Base-by-base conservation (phyloP, 2,329 filamentous ascomycete genomes). In the Chlorencoelia australis region DNA sequence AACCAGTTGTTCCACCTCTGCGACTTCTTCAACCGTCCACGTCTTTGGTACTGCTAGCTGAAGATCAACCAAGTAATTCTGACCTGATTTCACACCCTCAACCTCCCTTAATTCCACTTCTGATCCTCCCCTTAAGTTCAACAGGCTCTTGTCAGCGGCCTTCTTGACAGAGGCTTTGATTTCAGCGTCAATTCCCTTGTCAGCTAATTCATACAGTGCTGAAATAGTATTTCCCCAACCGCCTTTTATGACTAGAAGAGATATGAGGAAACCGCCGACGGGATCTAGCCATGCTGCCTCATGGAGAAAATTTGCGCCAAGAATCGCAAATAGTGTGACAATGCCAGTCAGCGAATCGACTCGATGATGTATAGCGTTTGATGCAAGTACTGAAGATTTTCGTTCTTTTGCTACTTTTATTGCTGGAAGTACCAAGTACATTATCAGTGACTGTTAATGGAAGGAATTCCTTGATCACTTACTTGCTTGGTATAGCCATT, bases 401-500 rank as follows among this genome's bases (percentile, higher is more conserved):
- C 89, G 84, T 62, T 94, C 85, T 51, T 78, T 78, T 30, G 91
- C 91, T 42, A 98, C 77, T 66, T 95, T 96, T 80, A 96, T 93
- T 34, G 86, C 85, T 93, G 50, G 19, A 37, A 40, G 25, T 21
- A 15, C 19, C 27, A 8, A 22, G n/a, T 41, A 62, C 48, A 54
- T 44, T 10, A 33, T 21, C 2, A 16, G n/a, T 13, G 14, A 25
- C n/a, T 33, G 4, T 30, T 13, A 17, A 21, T 10, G 13, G 29
- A 6, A 28, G 37, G 17, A 33, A 35, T 8, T 4, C 6, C 13
- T 18, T 22, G 31, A 8, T n/a, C 26, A 75, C 83, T 68, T 76
- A 91, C 89, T 98, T 46, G 89, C 86, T 66, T 82, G 80, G 58
- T 96, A 98, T 17, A 98, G 67, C 85, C 88, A 98, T 62, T 98